Evolutionary conservation across 345 rosid genomes (phyloP), one percentile per base, ranked within the genome.

Genomic region (Rubroshorea leprosula): DNA sequence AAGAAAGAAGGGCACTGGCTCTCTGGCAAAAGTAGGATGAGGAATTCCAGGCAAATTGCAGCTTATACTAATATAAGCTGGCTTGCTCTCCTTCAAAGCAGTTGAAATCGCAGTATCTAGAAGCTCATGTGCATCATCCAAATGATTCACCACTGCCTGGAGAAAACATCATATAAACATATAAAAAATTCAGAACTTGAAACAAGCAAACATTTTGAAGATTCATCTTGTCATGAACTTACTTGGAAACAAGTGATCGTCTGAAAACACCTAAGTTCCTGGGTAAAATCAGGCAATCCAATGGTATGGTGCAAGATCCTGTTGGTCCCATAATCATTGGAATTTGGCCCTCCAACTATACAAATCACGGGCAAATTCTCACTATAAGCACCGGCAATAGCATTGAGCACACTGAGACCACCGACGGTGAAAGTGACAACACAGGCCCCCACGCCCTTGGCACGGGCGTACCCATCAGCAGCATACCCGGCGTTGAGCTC

Each of bases 401-500:
- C 90, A 50, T 84, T 84, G 29, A 84, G 29, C 57, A 81, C 81
- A 45, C 90, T 84, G 18, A 84, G 83, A 25, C 90, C 90, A 8
- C 90, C 90, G 6, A 84, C 90, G n/a, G 90, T 81, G 80, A 84
- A 84, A 20, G 90, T 84, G 54, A 81, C 90, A 1, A 75, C 90
- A 31, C 90, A 84, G 10, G 90, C 90, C 6, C 90, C 90, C 22
- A 84, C 81, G 4, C 90, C 86, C 24, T 22, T 77, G 49, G 83
- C 70, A 15, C 90, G 84, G 11, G 90, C 86, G 57, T 84, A 84
- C 25, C 90, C 90, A 23, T 84, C 90, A 5, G 90, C 90, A 1
- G 90, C 90, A 16, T 84, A 84, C n/a, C 90, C 90, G 10, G 90
- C 90, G 64, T 84, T 84, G 25, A 84, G 81, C 81, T 84, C 90